A percentile compares a stretch with the other conserved stretches of the same genome.
phyloP scores from a whole-genome alignment of 768 basidiomycete genomes.

The Hericium alpestre region DNA sequence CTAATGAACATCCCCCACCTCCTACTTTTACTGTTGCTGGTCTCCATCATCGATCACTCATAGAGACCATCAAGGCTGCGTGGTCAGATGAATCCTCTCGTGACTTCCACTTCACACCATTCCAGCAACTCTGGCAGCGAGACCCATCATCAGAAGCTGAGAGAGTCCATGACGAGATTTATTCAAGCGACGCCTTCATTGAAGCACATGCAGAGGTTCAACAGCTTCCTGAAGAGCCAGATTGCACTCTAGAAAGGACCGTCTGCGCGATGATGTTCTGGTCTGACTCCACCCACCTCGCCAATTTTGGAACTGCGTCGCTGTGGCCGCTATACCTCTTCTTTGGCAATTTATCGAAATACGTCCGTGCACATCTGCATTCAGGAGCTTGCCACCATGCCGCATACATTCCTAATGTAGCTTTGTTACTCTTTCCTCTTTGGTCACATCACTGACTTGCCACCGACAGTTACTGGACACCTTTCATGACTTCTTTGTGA shows the following conservation, averaged over 20 bases:
- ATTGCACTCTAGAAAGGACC: slow-evolving; percentile 10
- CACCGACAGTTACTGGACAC: slow-evolving; percentile 21
- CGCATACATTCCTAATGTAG: slow-evolving; percentile 16
- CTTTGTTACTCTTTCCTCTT: neutral
- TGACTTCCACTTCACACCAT: slow-evolving; percentile 4
- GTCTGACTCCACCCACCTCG: slow-evolving; percentile 16
- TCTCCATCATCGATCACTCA: slow-evolving; percentile 18
- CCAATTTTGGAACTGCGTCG: slow-evolving; percentile 14
- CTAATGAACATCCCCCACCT: neutral
- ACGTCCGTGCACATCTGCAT: slow-evolving; percentile 1
- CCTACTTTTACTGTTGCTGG: slow-evolving; percentile 21
- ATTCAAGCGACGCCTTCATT: too few species aligned
- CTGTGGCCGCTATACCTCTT: slow-evolving; percentile 16
- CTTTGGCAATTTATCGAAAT: slow-evolving; percentile 16
- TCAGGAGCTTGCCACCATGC: slow-evolving; percentile 13
- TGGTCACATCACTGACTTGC: neutral
- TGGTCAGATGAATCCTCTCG: neutral
- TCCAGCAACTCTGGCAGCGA: neutral
- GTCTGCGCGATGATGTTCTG: slow-evolving; percentile 12
- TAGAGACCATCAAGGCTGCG: slow-evolving; percentile 18
- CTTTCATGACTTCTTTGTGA: slow-evolving; percentile 19
- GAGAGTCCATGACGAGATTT: too few species aligned
- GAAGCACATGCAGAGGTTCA: too few species aligned
- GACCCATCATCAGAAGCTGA: too few species aligned
- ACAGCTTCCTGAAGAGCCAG: neutral